Evolutionary conservation across 2,329 filamentous ascomycete species (phyloP).

Genomic region (Macroventuria anomochaeta): DNA sequence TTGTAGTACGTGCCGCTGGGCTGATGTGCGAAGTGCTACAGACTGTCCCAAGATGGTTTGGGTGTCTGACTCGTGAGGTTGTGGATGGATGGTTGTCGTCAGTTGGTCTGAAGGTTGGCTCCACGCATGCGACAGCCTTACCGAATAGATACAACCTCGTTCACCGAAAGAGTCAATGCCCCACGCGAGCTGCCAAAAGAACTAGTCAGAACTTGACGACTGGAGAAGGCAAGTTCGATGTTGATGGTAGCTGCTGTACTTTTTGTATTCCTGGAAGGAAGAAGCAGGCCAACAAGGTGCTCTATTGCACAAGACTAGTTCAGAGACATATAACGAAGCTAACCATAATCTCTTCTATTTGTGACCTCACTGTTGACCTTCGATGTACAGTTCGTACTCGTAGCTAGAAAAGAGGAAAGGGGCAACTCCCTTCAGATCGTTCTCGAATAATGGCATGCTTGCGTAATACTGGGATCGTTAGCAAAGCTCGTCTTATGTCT

Average conservation of each 20-base stretch:
- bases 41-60: slow-evolving; percentile 32
- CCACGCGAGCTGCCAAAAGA: no score
- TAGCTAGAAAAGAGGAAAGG: slow-evolving; percentile 29
- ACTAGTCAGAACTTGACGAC: no score
- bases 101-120: neutral
- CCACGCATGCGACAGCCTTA: neutral
- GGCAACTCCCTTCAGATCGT: slow-evolving; percentile 29
- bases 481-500: neutral
- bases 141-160: neutral
- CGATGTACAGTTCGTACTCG: slow-evolving; percentile 26
- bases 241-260: neutral
- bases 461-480: slow-evolving; percentile 25
- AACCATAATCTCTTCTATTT: no score
- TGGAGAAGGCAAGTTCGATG: no score
- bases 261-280: neutral
- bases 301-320: neutral
- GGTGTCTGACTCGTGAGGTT: neutral
- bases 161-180: neutral
- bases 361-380: slow-evolving; percentile 4
- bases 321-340: neutral
- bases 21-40: slow-evolving; percentile 47
- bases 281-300: neutral
- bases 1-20: slow-evolving; percentile 39
- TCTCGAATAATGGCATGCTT: slow-evolving; percentile 28
- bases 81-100: neutral